Evolutionary conservation across 805 yeast genomes (phyloP).

Genomic region (Suhomyces emberorum): DNA sequence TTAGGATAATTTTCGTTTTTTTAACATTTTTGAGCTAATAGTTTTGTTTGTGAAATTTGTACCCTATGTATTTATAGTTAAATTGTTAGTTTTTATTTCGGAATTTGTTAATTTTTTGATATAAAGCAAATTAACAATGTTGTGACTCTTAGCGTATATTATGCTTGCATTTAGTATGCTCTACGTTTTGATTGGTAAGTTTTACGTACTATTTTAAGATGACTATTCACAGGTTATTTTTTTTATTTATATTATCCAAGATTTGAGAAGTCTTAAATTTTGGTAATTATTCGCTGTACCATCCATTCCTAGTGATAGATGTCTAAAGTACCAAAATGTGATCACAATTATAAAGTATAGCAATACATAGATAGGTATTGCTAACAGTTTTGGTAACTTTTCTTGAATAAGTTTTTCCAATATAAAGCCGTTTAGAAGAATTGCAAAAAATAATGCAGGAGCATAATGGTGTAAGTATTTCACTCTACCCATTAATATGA

Average conservation of each 20-base stretch:
- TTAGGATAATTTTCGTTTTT: too few relatives aligned
- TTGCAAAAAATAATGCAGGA: constrained; percentile 40
- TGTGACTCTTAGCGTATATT: too few relatives aligned
- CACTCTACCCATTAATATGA: constrained; percentile 42
- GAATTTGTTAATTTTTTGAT: too few relatives aligned
- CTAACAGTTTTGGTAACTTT: constrained; percentile 12
- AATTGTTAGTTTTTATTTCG: too few relatives aligned
- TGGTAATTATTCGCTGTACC: constrained; percentile 27
- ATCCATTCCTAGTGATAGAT: constrained; percentile 78
- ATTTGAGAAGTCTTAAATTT: constrained; percentile 25
- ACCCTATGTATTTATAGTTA: too few relatives aligned
- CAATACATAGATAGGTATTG: constrained; percentile 35
- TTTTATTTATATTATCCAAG: constrained; percentile 4
- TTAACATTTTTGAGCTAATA: too few relatives aligned
- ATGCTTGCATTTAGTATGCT: too few relatives aligned
- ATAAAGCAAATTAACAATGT: too few relatives aligned
- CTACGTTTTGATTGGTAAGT: too few relatives aligned
- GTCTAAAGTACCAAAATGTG: constrained; percentile 58
- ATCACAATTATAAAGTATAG: constrained; percentile 53
- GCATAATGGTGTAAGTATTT: constrained; percentile 44
- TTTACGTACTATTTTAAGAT: too few relatives aligned
- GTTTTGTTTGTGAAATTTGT: too few relatives aligned
- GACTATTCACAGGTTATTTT: too few relatives aligned
- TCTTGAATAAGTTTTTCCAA: constrained; percentile 19
- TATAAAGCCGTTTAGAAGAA: constrained; percentile 20